phyloP scores from a whole-genome alignment of 352 stramenopile genomes.

The Globisporangium paroecandrum region DNA sequence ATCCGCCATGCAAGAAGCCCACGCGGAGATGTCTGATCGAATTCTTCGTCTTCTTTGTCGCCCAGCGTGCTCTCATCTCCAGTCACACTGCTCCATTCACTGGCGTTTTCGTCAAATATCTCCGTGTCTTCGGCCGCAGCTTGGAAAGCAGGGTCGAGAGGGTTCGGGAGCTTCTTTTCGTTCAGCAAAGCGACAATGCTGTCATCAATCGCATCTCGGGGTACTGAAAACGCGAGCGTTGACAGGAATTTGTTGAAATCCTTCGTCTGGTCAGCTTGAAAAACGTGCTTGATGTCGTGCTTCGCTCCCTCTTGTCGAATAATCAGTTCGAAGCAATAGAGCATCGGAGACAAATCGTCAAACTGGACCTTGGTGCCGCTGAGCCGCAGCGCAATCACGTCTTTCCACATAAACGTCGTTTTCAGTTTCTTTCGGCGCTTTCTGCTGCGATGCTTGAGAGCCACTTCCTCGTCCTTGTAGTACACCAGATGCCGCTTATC shows the following conservation, averaged over 20 bases:
- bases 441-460: conserved; percentile 72
- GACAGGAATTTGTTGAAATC: conserved; percentile 82
- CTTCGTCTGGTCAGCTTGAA: conserved; percentile 67
- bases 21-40: conserved; percentile 35
- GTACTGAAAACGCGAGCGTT: conserved; percentile 63
- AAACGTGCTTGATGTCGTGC: conserved; percentile 71
- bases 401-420: conserved; percentile 64
- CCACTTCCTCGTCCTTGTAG: conserved; percentile 79
- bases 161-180: conserved; percentile 62
- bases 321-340: conserved; percentile 80
- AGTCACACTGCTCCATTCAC: conserved; percentile 83
- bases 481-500: conserved; percentile 71
- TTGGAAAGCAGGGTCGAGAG: conserved; percentile 31
- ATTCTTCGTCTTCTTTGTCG: conserved; percentile 78
- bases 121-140: conserved; percentile 27
- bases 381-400: conserved; percentile 58
- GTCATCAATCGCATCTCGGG: conserved; percentile 55
- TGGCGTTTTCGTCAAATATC: conserved; percentile 61
- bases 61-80: conserved; percentile 79
- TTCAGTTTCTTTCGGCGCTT: conserved; percentile 77
- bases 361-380: conserved; percentile 77
- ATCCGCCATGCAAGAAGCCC: conserved; percentile 51
- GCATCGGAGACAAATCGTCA: conserved; percentile 74
- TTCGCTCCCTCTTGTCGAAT: conserved; percentile 48
- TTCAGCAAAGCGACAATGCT: conserved; percentile 57